Evolutionary conservation across 2,329 filamentous ascomycete species (phyloP).

Genomic region (Beauveria medogensis): DNA sequence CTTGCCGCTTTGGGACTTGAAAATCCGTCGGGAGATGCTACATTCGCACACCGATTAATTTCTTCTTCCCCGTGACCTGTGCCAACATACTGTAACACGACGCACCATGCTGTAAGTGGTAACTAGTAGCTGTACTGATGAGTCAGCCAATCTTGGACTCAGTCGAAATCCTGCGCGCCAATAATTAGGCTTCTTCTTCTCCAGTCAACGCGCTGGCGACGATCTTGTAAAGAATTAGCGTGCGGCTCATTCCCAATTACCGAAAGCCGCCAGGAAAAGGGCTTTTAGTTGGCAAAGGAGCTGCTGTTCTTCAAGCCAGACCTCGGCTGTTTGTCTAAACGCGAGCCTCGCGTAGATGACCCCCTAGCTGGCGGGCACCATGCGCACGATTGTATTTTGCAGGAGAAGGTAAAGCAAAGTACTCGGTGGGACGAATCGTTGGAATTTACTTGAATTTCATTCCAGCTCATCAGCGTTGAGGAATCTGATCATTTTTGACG

Average conservation of each 20-base stretch:
- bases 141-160: conserved; percentile 1
- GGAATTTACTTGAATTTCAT: background rate
- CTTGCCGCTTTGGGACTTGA: background rate
- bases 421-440: background rate
- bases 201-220: background rate
- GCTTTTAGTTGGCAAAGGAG: background rate
- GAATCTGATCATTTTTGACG: background rate
- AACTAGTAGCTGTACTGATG: background rate
- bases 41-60: too few relatives aligned
- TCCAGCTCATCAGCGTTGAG: background rate
- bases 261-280: background rate
- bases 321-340: background rate
- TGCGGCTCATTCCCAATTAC: background rate
- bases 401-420: background rate
- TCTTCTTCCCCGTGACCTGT: too few relatives aligned
- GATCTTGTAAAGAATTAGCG: background rate
- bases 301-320: background rate
- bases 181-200: background rate
- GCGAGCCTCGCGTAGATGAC: background rate
- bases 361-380: background rate
- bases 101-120: background rate
- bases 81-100: background rate
- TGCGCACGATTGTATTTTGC: background rate
- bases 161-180: background rate
- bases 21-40: too few relatives aligned